A percentile compares a stretch with the other conserved stretches of the same genome.
These are phyloP conservation scores for Neurospora tetraspora DNA, from an alignment of 495 filamentous ascomycete genomes.

Conservation along the genomic window DNA sequence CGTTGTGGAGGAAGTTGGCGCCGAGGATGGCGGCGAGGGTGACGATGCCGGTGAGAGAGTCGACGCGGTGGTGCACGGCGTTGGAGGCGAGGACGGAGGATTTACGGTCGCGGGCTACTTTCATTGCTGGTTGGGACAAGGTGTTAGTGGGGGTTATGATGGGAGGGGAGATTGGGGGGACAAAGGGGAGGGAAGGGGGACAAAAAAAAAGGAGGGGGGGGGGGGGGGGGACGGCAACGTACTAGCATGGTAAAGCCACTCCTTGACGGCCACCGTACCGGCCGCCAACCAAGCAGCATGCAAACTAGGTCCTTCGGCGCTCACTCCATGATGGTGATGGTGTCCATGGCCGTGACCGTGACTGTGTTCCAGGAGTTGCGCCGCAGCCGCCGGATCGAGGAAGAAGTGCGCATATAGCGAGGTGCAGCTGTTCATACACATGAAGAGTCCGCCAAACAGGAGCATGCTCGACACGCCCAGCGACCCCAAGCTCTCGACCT, in stretches of 20 bases:
- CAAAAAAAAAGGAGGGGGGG: not conserved
- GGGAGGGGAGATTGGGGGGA: not conserved
- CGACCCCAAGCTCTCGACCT: slow-evolving; percentile 91
- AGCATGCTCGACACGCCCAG: slow-evolving; percentile 86
- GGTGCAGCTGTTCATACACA: slow-evolving; percentile 71
- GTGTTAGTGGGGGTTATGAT: slow-evolving; percentile 7
- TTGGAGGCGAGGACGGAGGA: slow-evolving; percentile 96
- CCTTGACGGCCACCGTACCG: slow-evolving; percentile 82
- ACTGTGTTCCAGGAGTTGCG: slow-evolving; percentile 48
- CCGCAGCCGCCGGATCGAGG: slow-evolving; percentile 50
- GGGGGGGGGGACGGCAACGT: slow-evolving; percentile 30
- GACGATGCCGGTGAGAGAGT: slow-evolving; percentile 88
- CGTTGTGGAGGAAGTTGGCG: slow-evolving; percentile 73
- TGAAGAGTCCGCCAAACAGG: slow-evolving; percentile 77
- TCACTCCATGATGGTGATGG: slow-evolving; percentile 52
- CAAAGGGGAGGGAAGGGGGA: not conserved
- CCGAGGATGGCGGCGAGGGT: slow-evolving; percentile 80
- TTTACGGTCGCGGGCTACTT: slow-evolving; percentile 87
- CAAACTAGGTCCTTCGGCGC: slow-evolving; percentile 61
- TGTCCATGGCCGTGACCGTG: slow-evolving; percentile 54
- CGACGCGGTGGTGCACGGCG: slow-evolving; percentile 90
- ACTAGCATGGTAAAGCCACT: slow-evolving; percentile 96
- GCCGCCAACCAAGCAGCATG: slow-evolving; percentile 94
- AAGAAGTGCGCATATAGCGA: slow-evolving; percentile 73
- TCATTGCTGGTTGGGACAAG: slow-evolving; percentile 57